phyloP scores from a whole-genome alignment of 345 rosid genomes.

The Erodium maritimum region DNA sequence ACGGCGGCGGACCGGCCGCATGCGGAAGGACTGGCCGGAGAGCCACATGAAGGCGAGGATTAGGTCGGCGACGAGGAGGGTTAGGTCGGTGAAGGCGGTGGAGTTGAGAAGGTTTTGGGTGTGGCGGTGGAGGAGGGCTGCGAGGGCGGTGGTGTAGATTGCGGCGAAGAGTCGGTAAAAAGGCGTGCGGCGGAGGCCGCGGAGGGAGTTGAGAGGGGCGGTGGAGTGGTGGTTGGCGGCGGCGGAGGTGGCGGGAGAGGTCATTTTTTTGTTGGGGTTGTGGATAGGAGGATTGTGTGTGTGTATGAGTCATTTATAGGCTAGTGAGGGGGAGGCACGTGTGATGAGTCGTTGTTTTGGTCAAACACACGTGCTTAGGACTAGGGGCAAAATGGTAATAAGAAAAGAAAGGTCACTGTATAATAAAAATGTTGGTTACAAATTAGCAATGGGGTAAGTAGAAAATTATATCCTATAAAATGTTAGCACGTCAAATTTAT shows the following conservation, averaged over 20 bases:
- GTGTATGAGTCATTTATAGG: too few relatives aligned
- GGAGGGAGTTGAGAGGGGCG: conserved; percentile 26
- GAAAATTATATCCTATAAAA: too few relatives aligned
- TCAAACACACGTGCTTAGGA: too few relatives aligned
- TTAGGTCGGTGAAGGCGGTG: conserved; percentile 11
- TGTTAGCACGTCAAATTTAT: too few relatives aligned
- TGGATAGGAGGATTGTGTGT: too few relatives aligned
- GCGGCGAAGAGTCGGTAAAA: conserved; percentile 38
- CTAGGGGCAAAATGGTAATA: too few relatives aligned
- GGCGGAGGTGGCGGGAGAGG: neutral
- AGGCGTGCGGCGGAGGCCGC: conserved; percentile 23
- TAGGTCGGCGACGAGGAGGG: conserved; percentile 37
- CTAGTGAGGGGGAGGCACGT: too few relatives aligned
- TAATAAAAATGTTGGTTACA: too few relatives aligned
- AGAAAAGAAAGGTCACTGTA: too few relatives aligned
- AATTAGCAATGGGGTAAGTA: too few relatives aligned
- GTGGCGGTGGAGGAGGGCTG: conserved; percentile 41
- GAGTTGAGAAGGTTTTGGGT: conserved; percentile 22
- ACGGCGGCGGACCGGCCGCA: conserved; percentile 26
- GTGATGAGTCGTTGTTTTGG: too few relatives aligned
- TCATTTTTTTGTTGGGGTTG: too few relatives aligned
- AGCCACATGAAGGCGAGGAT: conserved; percentile 65
- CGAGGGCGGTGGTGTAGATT: conserved; percentile 36
- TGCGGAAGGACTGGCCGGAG: conserved; percentile 23
- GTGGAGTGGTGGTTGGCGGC: conserved; percentile 6